Evolutionary conservation across 2,329 filamentous ascomycete species (phyloP).

Genomic region (Beauveria asiatica): DNA sequence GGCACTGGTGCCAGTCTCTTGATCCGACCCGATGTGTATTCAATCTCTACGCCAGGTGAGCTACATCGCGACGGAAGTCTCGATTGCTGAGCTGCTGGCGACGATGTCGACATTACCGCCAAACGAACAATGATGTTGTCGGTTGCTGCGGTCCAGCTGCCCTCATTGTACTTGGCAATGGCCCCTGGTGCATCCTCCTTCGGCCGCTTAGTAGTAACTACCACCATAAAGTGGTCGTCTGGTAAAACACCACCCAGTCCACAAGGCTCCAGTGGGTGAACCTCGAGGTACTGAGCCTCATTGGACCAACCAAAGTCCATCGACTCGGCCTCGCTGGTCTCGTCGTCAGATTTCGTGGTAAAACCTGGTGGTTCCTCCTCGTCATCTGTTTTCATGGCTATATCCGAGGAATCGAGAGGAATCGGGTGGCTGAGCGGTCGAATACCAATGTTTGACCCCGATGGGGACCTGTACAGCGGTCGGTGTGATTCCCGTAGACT

Average conservation of each 20-base stretch:
- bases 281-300: slow-evolving; percentile 29
- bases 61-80: background rate
- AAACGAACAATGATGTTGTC: slow-evolving; percentile 35
- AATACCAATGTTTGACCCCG: slow-evolving; percentile 41
- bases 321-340: slow-evolving; percentile 30
- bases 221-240: slow-evolving; percentile 55
- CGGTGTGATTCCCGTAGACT: slow-evolving; percentile 15
- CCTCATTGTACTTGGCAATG: slow-evolving; percentile 1
- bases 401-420: slow-evolving; percentile 17
- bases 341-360: slow-evolving; percentile 25
- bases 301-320: slow-evolving; percentile 40
- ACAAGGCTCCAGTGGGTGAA: slow-evolving; percentile 42
- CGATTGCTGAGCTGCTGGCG: slow-evolving; percentile 18
- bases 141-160: slow-evolving; percentile 24
- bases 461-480: slow-evolving; percentile 33
- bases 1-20: slow-evolving; percentile 37
- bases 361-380: slow-evolving; percentile 20
- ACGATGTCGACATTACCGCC: slow-evolving; percentile 33
- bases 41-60: slow-evolving; percentile 27
- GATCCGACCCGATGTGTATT: slow-evolving; percentile 36
- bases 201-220: slow-evolving; percentile 42
- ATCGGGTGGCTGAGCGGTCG: slow-evolving; percentile 36
- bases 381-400: slow-evolving; percentile 22
- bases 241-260: slow-evolving; percentile 52
- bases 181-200: slow-evolving; percentile 18